Evolutionary conservation across 257 asterid species (phyloP).

Genomic region (Nicotiana otophora): DNA sequence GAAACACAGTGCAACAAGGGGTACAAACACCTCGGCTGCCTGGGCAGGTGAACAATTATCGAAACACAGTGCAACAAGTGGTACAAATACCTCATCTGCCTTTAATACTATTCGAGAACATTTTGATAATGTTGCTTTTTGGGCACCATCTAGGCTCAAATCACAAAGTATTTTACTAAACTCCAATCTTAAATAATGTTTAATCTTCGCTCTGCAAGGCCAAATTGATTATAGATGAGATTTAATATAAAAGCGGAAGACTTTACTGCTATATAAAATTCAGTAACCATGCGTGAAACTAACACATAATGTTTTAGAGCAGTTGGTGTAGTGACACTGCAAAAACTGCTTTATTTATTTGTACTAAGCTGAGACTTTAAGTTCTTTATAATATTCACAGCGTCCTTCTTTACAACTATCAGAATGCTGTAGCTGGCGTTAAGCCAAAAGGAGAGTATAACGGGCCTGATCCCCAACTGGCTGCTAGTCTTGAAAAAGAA

Average conservation of each 20-base stretch:
- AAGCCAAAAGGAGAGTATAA: slow-evolving; percentile 66
- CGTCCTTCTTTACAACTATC: background rate
- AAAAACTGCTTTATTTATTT: background rate
- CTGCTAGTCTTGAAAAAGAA: slow-evolving; percentile 95
- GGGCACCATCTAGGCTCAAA: background rate
- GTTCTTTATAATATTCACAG: background rate
- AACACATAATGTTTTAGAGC: no score
- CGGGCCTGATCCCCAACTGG: slow-evolving; percentile 92
- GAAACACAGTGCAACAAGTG: background rate
- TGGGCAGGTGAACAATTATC: background rate
- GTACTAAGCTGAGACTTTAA: background rate
- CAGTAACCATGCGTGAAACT: background rate
- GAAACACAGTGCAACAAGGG: background rate
- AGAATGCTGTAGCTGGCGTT: slow-evolving; percentile 65
- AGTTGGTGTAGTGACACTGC: no score
- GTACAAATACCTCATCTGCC: background rate
- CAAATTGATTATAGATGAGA: background rate
- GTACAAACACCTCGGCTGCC: background rate
- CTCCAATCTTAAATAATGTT: background rate
- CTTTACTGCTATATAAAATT: background rate
- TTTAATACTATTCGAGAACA: background rate
- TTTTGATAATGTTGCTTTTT: background rate
- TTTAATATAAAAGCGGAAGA: no score
- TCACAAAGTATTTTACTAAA: background rate
- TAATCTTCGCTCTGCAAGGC: background rate